Evolutionary conservation across 2,329 filamentous ascomycete species (phyloP).

Genomic region (Penicillium brasilianum): DNA sequence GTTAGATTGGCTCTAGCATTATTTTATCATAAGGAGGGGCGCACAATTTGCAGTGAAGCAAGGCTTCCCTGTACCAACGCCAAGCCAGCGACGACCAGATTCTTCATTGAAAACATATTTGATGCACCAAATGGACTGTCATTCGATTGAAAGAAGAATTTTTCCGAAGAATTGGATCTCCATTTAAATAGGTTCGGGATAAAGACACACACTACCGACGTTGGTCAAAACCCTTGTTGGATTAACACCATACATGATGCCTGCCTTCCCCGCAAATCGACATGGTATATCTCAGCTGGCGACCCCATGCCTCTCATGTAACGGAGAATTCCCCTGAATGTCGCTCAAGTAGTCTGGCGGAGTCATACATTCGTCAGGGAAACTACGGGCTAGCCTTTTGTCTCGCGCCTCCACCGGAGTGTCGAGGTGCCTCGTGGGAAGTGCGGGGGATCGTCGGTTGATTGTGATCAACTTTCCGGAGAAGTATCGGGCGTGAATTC

Average conservation of each 20-base stretch:
- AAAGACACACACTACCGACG: not conserved
- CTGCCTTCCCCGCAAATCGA: not conserved
- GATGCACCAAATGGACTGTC: not conserved
- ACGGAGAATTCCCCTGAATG: not conserved
- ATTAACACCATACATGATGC: not conserved
- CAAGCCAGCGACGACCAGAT: not conserved
- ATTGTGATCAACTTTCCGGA: not conserved
- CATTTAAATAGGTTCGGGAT: not conserved
- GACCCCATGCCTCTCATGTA: not conserved
- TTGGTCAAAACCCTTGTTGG: not conserved
- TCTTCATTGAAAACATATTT: not conserved
- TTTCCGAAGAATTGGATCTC: not conserved
- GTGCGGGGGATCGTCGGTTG: not conserved
- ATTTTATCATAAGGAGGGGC: not conserved
- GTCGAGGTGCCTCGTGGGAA: not conserved
- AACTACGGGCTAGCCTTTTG: no score
- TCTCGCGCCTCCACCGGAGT: not conserved
- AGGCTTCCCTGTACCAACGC: not conserved
- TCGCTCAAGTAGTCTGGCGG: not conserved
- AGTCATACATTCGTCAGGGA: not conserved
- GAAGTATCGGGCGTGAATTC: not conserved
- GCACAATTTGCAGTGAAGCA: constrained; percentile 2
- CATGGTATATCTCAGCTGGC: not conserved
- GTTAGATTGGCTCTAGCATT: not conserved
- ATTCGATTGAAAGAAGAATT: not conserved